These are phyloP conservation scores for Polygonum maritimum DNA, from an alignment of 148 eudicot species.

Conservation along the genomic window DNA sequence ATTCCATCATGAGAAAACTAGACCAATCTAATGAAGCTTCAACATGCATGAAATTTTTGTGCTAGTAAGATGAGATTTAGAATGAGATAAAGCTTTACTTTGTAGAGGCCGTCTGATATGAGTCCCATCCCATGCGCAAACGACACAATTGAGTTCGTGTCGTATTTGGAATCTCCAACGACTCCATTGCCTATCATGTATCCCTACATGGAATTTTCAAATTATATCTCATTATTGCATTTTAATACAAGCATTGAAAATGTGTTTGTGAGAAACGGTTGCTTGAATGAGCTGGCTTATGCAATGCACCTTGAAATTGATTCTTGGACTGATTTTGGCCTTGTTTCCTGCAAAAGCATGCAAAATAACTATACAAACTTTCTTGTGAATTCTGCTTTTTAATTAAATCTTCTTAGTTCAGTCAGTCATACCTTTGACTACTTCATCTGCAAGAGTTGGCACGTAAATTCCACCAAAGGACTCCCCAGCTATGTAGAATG, in stretches of 20 bases:
- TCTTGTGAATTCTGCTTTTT: neutral
- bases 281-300: neutral
- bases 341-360: conserved; percentile 26
- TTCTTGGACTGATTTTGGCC: conserved; percentile 24
- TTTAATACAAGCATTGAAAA: neutral
- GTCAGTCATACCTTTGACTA: conserved; percentile 30
- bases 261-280: neutral
- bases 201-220: conserved; percentile 20
- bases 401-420: neutral
- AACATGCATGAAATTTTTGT: neutral
- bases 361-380: neutral
- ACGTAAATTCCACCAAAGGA: conserved; percentile 51
- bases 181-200: conserved; percentile 53
- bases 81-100: conserved; percentile 8
- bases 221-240: neutral
- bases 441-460: conserved; percentile 44
- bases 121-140: conserved; percentile 62
- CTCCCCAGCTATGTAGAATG: conserved; percentile 46
- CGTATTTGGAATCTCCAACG: conserved; percentile 31
- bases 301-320: conserved; percentile 44
- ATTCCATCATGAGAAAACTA: neutral
- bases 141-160: conserved; percentile 36
- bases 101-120: conserved; percentile 39
- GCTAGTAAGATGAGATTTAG: neutral
- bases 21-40: neutral